A percentile compares a stretch with the other conserved stretches of the same genome.
phyloP scores from a whole-genome alignment of 2,329 filamentous ascomycete genomes.

The Trichothecium roseum region DNA sequence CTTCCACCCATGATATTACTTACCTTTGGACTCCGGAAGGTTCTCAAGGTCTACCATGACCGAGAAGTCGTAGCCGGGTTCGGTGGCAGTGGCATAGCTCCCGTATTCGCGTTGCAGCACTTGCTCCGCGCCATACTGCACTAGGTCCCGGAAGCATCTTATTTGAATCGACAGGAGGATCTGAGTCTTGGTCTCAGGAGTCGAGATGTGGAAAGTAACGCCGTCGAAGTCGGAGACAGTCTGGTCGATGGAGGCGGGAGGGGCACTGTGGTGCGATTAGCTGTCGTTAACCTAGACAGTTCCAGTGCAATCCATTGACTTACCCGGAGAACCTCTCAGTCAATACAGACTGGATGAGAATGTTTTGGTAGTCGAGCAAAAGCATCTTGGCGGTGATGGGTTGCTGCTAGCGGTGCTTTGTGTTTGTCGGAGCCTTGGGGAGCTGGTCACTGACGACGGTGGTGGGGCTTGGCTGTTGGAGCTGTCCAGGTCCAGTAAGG shows the following conservation, averaged over 20 bases:
- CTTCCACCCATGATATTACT: constrained; percentile 1
- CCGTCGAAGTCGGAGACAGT: constrained; percentile 98
- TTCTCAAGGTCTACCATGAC: constrained; percentile 81
- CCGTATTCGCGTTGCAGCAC: constrained; percentile 94
- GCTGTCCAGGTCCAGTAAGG: constrained; percentile 10
- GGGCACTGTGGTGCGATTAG: constrained; percentile 50
- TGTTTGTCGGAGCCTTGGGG: constrained; percentile 12
- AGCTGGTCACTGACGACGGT: constrained; percentile 26
- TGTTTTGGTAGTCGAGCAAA: constrained; percentile 98
- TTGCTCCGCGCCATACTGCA: constrained; percentile 84
- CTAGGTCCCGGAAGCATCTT: constrained; percentile 86
- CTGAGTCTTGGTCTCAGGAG: constrained; percentile 84
- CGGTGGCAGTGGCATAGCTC: constrained; percentile 75
- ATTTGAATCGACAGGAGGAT: constrained; percentile 92
- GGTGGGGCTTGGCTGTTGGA: constrained; percentile 25
- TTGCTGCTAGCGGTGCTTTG: constrained; percentile 1
- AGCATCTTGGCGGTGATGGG: constrained; percentile 50
- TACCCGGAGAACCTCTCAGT: constrained; percentile 91
- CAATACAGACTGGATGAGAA: constrained; percentile 90
- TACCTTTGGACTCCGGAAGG: constrained; percentile 70
- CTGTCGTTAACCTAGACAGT: constrained; percentile 6
- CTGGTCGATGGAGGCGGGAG: constrained; percentile 88
- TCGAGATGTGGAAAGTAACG: constrained; percentile 97
- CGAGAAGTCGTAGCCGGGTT: constrained; percentile 93
- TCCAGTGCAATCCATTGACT: constrained; percentile 10